Evolutionary conservation across 2,329 filamentous ascomycete genomes (phyloP).

Genomic region (Stachybotrys chartarum): DNA sequence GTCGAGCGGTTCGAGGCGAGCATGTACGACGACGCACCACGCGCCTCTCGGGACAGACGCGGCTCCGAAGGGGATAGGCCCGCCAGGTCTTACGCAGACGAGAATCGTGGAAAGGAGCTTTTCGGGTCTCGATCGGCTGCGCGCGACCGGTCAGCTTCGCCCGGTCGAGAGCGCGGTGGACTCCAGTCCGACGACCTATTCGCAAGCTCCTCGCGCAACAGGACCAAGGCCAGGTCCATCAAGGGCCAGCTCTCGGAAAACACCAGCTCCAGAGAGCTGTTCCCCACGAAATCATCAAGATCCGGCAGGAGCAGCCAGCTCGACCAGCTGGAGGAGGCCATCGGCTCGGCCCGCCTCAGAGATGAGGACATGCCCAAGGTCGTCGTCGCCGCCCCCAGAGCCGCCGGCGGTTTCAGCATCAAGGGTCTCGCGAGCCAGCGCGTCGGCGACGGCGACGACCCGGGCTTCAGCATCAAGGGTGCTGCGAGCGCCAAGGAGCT

Average conservation of each 20-base stretch:
- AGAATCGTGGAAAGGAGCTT: slow-evolving; percentile 53
- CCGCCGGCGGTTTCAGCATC: slow-evolving; percentile 46
- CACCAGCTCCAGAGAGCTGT: slow-evolving; percentile 29
- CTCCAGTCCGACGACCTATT: slow-evolving; percentile 29
- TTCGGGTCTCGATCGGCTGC: slow-evolving; percentile 39
- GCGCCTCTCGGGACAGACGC: slow-evolving; percentile 14
- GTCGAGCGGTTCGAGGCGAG: slow-evolving; percentile 60
- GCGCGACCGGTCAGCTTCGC: slow-evolving; percentile 47
- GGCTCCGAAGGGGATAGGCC: slow-evolving; percentile 19
- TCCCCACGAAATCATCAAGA: slow-evolving; percentile 22
- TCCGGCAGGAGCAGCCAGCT: slow-evolving; percentile 18
- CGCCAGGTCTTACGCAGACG: slow-evolving; percentile 18
- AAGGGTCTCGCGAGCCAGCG: slow-evolving; percentile 47
- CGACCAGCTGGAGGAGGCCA: slow-evolving; percentile 30
- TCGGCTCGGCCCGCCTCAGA: slow-evolving; percentile 27
- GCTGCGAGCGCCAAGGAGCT: slow-evolving; percentile 52
- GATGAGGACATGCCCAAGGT: slow-evolving; percentile 45
- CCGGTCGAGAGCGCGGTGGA: slow-evolving; percentile 33
- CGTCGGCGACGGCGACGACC: slow-evolving; percentile 25
- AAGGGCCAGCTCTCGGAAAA: slow-evolving; percentile 22
- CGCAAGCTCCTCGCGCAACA: slow-evolving; percentile 24
- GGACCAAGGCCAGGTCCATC: slow-evolving; percentile 23
- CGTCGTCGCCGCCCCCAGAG: slow-evolving; percentile 48
- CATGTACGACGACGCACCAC: slow-evolving; percentile 71
- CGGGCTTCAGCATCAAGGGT: slow-evolving; percentile 62